Conservation (phyloP, 495 filamentous ascomycete genomes). For the Penicillium soppii region DNA sequence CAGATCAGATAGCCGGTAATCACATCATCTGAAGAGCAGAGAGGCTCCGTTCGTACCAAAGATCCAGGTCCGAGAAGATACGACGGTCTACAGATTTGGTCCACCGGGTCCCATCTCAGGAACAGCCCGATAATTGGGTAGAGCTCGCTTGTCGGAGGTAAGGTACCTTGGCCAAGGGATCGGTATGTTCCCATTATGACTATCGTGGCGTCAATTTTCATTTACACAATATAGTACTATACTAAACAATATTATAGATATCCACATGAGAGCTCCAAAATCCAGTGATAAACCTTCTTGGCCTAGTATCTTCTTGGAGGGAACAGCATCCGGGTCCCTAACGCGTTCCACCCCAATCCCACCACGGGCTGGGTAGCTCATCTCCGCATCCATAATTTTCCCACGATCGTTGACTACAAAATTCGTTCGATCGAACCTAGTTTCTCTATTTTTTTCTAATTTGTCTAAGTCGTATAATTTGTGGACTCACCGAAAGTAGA, state of each 20-base stretch:
- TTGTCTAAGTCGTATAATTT: background rate
- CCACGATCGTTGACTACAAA: background rate
- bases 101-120: background rate
- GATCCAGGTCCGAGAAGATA: slow-evolving; percentile 1
- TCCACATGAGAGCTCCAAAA: background rate
- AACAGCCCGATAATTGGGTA: slow-evolving; percentile 1
- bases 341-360: background rate
- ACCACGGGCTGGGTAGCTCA: slow-evolving; percentile 2
- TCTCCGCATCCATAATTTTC: slow-evolving; percentile 5
- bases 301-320: background rate
- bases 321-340: background rate
- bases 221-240: no score
- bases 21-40: background rate
- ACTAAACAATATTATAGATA: no score
- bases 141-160: background rate
- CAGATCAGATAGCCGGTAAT: background rate
- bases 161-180: background rate
- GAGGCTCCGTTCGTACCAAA: slow-evolving; percentile 1
- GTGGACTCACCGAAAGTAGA: slow-evolving; percentile 1
- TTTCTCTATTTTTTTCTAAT: background rate
- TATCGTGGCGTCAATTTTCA: background rate
- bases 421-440: slow-evolving; percentile 1
- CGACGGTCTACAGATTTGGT: background rate
- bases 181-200: background rate
- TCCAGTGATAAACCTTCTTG: background rate